These are phyloP conservation scores for Diaporthe destruens DNA, from an alignment of 2,329 filamentous ascomycete genomes.

Conservation along the genomic window DNA sequence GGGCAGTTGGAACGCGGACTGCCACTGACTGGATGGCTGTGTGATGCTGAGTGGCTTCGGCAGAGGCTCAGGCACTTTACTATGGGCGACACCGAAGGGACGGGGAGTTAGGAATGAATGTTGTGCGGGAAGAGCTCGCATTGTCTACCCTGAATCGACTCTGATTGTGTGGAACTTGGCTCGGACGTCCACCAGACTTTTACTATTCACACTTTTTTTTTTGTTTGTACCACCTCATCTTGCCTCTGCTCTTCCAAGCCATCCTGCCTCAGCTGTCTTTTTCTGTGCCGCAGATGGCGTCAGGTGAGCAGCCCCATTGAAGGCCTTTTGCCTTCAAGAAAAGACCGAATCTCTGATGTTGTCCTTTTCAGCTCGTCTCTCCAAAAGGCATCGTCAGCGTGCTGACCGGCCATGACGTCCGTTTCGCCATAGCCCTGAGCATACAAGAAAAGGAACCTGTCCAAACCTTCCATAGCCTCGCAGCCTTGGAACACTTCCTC, in stretches of 20 bases:
- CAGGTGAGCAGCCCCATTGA: no score
- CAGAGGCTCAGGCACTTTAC: neutral
- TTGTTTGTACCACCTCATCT: no score
- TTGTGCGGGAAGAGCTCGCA: neutral
- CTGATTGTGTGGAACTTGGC: neutral
- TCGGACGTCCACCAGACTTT: neutral
- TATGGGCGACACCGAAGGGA: neutral
- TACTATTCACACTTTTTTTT: neutral
- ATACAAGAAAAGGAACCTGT: neutral
- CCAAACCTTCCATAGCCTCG: neutral
- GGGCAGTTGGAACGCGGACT: neutral
- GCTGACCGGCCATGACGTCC: neutral
- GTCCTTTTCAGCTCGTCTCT: neutral
- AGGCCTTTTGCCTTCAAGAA: neutral
- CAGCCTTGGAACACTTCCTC: no score
- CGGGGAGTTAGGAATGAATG: neutral
- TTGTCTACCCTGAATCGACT: neutral
- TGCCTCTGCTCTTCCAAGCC: neutral
- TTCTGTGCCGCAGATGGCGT: neutral
- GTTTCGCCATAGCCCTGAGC: no score
- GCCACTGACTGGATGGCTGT: constrained; percentile 7
- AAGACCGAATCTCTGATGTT: neutral
- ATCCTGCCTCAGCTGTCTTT: neutral
- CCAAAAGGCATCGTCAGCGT: neutral
- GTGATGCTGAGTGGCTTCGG: constrained; percentile 11